Evolutionary conservation across 768 basidiomycete species (phyloP), one percentile per base, ranked within the genome.

Genomic region (Paxillus rubicundulus): DNA sequence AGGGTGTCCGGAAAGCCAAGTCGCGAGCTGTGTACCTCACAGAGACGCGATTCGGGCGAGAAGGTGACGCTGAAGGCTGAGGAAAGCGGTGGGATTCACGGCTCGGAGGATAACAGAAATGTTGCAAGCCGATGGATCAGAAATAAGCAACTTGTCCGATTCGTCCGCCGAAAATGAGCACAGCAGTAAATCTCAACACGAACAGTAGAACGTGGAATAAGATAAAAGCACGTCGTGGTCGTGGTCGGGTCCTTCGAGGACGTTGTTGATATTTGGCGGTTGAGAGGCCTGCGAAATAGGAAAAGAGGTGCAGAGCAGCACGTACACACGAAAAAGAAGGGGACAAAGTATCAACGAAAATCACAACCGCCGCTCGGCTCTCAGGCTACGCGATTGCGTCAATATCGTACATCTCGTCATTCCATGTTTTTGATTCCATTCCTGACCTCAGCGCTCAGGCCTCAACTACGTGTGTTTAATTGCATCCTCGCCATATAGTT

Each of bases 1-100:
- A 16, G 17, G 9, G 17, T 21, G 18, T 14, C 18, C 14, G 24
- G 49, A 45, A 33, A 33, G 47, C 20, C 2, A 2, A 24, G 21
- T 4, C 24, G 24, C 24, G 20, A 37, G n/a, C 9, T 20, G 40
- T 40, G 13, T 17, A 61, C 60, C 47, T 46, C 45, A 40, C 24
- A 17, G 42, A 34, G 45, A 63, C 54, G 58, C 58, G 54, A 45
- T 33, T 54, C 54, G 37, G 16, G 42, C 21, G 41, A 32, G 40
- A 17, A 45, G 53, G 39, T 45, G 49, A 40, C 8, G 14, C 27
- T 33, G 32, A 43, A 43, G 37, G 13, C 36, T 27, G 43, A 38
- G 43, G 43, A 56, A 57, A 17, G 44, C 37, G 27, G 20, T 49
- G 47, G 41, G 50, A 49, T 40, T 45, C 32, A 46, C 41, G 30